Base-by-base conservation (phyloP, 805 yeast genomes). In the Lipomyces starkeyi region DNA sequence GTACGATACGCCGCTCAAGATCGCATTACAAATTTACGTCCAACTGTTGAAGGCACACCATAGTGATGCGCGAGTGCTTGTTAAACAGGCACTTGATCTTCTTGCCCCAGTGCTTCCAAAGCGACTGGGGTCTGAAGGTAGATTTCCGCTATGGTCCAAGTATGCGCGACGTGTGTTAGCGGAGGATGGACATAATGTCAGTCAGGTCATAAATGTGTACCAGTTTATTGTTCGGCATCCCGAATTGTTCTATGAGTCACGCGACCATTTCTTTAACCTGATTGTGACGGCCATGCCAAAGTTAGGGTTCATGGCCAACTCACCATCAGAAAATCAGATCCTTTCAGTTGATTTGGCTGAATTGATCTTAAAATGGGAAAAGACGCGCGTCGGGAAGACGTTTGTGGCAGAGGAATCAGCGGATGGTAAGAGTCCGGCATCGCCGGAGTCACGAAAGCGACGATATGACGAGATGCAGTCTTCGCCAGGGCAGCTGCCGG, bases 251-350 rank as follows among this genome's bases (percentile, higher is more conserved):
- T 94, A 86, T 75, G 87, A 87, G 63, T 93, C 94, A 17, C 84
- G 98, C 65, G 97, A 92, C 73, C 91, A 92, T 65, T 95, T 94
- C 74, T 87, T 93, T 67, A 90, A 97, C 2, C 91, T 90, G 72
- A 91, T 94, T 65, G 91, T 95, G 62, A 87, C 93, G 2, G 97
- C 97, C 0, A 91, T 95, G 93, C 97, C 97, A 17, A 92, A 93
- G 75, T 81, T 95, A 62, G 90, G 96, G 0, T 87, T 91, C 60
- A 81, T 88, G 74, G 87, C 93, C 3, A 91, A 89, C 73, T 88
- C 91, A 0, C 71, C 75, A 7, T 47, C 67, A 5, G 97, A 94
- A 70, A 91, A 90, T 73, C 98, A 93, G 76, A 83, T 86, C 0
- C 80, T 94, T 69, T 97, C 97, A 0, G 90, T 94, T 67, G 98